Evolutionary conservation across 2,329 filamentous ascomycete genomes (phyloP).

Genomic region (Thyridium curvatum): DNA sequence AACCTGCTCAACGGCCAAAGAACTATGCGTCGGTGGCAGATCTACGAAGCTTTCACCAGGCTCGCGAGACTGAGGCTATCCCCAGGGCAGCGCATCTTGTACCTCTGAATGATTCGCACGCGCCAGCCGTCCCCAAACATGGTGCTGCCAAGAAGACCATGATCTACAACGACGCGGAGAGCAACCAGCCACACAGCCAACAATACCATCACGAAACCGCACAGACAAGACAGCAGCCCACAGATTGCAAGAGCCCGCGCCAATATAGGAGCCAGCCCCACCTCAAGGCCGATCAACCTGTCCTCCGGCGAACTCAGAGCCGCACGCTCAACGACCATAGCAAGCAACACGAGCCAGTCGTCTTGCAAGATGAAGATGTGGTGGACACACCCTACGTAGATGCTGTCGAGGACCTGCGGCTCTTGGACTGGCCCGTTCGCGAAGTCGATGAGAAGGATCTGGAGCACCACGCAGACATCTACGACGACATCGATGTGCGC

Average conservation of each 20-base stretch:
- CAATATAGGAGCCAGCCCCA: constrained; percentile 50
- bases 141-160: constrained; percentile 17
- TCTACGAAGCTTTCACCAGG: too few species aligned
- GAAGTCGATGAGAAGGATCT: constrained; percentile 23
- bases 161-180: constrained; percentile 17
- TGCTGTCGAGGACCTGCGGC: constrained; percentile 32
- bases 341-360: constrained; percentile 10
- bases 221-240: background rate
- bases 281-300: constrained; percentile 34
- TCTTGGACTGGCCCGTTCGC: background rate
- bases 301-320: constrained; percentile 37
- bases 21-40: constrained; percentile 5
- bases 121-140: constrained; percentile 11
- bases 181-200: background rate
- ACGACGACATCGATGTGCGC: constrained; percentile 37
- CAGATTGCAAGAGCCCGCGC: constrained; percentile 25
- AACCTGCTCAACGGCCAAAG: constrained; percentile 26
- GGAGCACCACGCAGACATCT: constrained; percentile 34
- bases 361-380: constrained; percentile 23
- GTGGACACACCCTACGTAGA: constrained; percentile 38
- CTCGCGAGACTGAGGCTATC: too few species aligned
- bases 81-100: too few species aligned
- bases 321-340: constrained; percentile 22
- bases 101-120: constrained; percentile 2
- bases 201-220: too few species aligned